Conservation (phyloP, 225 moss, liverwort and hornwort genomes). For the Pleurozium schreberi region DNA sequence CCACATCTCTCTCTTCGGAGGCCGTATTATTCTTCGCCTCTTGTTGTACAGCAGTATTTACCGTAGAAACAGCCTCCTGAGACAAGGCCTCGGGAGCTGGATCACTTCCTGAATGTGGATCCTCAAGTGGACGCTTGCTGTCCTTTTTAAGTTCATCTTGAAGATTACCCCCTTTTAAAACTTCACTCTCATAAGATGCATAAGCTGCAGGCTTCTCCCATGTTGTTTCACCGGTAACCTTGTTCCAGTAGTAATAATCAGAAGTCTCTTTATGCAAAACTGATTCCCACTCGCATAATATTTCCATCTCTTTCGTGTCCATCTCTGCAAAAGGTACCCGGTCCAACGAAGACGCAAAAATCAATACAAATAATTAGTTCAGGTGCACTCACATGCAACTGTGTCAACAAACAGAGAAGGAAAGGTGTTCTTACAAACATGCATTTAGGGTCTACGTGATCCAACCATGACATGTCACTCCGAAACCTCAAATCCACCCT, state of each 20-base stretch:
- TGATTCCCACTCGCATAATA: constrained; percentile 41
- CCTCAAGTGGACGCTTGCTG: neutral
- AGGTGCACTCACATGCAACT: neutral
- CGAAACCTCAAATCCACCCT: neutral
- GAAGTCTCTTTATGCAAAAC: constrained; percentile 40
- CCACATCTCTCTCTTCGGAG: neutral
- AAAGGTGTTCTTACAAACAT: neutral
- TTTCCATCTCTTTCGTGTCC: neutral
- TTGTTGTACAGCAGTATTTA: neutral
- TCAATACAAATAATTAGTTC: neutral
- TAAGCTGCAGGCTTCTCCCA: constrained; percentile 53
- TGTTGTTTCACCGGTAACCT: constrained; percentile 45
- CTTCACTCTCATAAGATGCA: neutral
- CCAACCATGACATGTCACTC: neutral
- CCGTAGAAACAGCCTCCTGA: neutral
- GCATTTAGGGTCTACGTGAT: neutral
- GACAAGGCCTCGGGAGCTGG: neutral
- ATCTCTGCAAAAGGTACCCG: constrained; percentile 10
- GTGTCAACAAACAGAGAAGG: neutral
- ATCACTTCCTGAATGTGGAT: neutral
- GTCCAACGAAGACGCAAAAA: neutral
- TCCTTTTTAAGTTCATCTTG: neutral
- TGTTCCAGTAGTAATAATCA: constrained; percentile 60
- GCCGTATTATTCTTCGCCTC: neutral
- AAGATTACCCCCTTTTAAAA: neutral